Base-by-base conservation (phyloP, 2,329 filamentous ascomycete genomes). In the Emmonsiellopsis sp. region DNA sequence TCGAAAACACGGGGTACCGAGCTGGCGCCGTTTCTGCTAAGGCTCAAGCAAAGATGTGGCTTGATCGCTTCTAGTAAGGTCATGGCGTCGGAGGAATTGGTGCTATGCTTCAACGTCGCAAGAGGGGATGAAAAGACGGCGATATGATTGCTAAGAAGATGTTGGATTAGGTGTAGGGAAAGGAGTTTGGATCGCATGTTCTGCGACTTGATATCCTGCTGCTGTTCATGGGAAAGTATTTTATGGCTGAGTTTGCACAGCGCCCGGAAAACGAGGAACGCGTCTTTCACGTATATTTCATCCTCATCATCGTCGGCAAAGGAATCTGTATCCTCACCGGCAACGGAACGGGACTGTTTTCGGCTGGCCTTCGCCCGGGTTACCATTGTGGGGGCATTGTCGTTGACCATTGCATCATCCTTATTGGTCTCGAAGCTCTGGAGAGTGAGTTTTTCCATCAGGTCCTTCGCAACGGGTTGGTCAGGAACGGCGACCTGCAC, bases 171-270 rank as follows among this genome's bases (percentile, higher is more conserved):
- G 68, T 98, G 91, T 53, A 98, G 80, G 13, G 93, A 96, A 57
- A 98, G 82, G 50, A 98, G 78, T 71, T 98, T 98, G 2, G 92
- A 96, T 56, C 93, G 85, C 92, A 98, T 98, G 39, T 92, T 88
- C 65, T 96, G 91, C 14, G 91, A 92, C 53, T 89, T 90, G 50
- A 95, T 74, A 64, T 98, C 93, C 63, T 92, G 90, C 17, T 95
- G 83, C 68, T 97, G 91, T 57, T 98, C 93, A 2, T 90, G 84
- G 7, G 88, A 83, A 31, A 98, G 77, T 42, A 90, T 76, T 68
- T 98, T 98, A 57, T 92, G 96, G 55, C 92, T 96, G 45, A 98
- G 77, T 71, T 96, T 95, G 77, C 94, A 98, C 74, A 98, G 93
- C 2, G 93, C 95, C 34, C 93, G 83, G 74, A 98, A 97, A 45